These are phyloP conservation scores for Aspergillus sp. DNA, from an alignment of 2,329 filamentous ascomycete species.

Conservation along the genomic window DNA sequence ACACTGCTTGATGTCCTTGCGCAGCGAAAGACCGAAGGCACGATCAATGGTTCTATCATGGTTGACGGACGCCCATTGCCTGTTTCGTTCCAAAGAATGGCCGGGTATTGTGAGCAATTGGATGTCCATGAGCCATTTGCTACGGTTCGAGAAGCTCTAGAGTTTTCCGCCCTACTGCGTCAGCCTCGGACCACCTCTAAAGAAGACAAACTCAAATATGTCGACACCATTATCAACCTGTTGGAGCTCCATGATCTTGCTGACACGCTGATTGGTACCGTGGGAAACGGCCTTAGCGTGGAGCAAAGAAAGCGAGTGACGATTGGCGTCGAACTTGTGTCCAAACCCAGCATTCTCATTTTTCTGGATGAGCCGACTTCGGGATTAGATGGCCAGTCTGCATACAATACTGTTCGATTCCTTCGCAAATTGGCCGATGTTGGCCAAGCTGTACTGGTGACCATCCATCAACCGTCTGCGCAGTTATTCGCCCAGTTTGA, in stretches of 20 bases:
- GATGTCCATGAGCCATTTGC: constrained; percentile 66
- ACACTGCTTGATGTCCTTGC: constrained; percentile 72
- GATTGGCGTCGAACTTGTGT: constrained; percentile 68
- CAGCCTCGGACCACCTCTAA: constrained; percentile 52
- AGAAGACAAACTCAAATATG: constrained; percentile 61
- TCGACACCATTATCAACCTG: constrained; percentile 61
- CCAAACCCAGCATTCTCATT: constrained; percentile 63
- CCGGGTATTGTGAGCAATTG: constrained; percentile 66
- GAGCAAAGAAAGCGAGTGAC: constrained; percentile 68
- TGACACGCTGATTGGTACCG: constrained; percentile 56
- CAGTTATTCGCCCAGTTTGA: constrained; percentile 67
- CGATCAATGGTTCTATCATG: constrained; percentile 62
- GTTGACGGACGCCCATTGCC: constrained; percentile 62
- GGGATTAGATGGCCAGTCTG: constrained; percentile 64
- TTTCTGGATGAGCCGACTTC: constrained; percentile 70
- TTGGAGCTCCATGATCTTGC: constrained; percentile 62
- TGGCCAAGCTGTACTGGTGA: constrained; percentile 67
- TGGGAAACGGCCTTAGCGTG: constrained; percentile 50
- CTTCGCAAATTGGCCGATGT: constrained; percentile 61
- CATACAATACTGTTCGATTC: constrained; percentile 64
- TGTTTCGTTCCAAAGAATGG: constrained; percentile 62
- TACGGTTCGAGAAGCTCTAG: constrained; percentile 62
- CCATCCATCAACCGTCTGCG: constrained; percentile 67
- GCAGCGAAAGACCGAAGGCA: constrained; percentile 64
- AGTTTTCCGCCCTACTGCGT: constrained; percentile 64